These are phyloP conservation scores for Umbelopsis sp. DNA, from an alignment of 371 early-diverging fungal species.

Conservation along the genomic window DNA sequence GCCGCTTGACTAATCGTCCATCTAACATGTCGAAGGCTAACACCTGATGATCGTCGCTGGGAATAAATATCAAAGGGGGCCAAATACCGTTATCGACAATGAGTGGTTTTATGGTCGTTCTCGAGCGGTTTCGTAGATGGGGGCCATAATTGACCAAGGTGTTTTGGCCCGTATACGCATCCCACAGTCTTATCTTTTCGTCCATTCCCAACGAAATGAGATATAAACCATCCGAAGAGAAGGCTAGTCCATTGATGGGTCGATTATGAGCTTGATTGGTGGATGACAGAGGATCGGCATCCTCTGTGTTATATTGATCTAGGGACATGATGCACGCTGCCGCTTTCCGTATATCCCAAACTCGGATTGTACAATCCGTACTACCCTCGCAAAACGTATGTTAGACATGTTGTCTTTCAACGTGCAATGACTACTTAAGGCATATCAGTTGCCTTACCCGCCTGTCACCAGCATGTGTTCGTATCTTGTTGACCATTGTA, in stretches of 20 bases:
- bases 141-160: slow-evolving; percentile 71
- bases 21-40: slow-evolving; percentile 62
- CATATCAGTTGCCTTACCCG: slow-evolving; percentile 50
- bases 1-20: slow-evolving; percentile 55
- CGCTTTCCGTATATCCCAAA: slow-evolving; percentile 88
- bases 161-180: slow-evolving; percentile 69
- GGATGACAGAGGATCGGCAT: slow-evolving; percentile 46
- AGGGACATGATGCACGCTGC: slow-evolving; percentile 59
- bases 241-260: slow-evolving; percentile 71
- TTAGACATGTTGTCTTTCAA: neutral
- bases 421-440: neutral
- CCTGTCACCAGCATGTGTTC: slow-evolving; percentile 83
- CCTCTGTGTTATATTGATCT: slow-evolving; percentile 59
- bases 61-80: slow-evolving; percentile 60
- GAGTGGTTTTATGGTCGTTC: slow-evolving; percentile 47
- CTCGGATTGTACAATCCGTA: slow-evolving; percentile 62
- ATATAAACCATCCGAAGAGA: slow-evolving; percentile 65
- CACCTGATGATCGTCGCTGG: slow-evolving; percentile 66
- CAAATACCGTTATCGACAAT: slow-evolving; percentile 50
- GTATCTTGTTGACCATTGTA: slow-evolving; percentile 83
- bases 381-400: slow-evolving; percentile 31
- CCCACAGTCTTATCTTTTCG: slow-evolving; percentile 80
- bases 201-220: slow-evolving; percentile 76
- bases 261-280: slow-evolving; percentile 67
- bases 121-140: slow-evolving; percentile 55